phyloP scores from a whole-genome alignment of 1,284 basidiomycete genomes.

The Rugosomyces carneus region DNA sequence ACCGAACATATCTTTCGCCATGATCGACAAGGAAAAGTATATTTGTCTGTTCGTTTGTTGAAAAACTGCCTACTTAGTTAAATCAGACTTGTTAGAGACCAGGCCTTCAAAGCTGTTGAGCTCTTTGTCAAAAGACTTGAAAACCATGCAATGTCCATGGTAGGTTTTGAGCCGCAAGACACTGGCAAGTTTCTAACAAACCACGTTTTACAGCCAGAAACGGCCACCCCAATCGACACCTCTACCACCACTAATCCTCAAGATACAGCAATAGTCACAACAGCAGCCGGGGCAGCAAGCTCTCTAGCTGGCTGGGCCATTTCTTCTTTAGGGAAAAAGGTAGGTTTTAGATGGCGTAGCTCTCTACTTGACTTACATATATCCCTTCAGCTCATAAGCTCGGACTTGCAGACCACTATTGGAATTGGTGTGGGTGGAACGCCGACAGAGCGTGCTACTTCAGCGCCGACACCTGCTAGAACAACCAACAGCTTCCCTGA shows the following conservation, averaged over 20 bases:
- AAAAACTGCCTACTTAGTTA: neutral
- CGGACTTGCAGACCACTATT: constrained; percentile 70
- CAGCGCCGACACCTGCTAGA: constrained; percentile 27
- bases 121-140: constrained; percentile 85
- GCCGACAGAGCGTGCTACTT: constrained; percentile 31
- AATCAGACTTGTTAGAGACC: constrained; percentile 79
- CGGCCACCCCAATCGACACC: constrained; percentile 38
- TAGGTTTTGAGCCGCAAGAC: constrained; percentile 26
- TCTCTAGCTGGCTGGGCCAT: constrained; percentile 94
- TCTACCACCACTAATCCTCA: constrained; percentile 31
- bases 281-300: constrained; percentile 85
- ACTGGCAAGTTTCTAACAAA: neutral
- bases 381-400: constrained; percentile 51
- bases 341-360: constrained; percentile 20
- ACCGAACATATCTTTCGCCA: constrained; percentile 72
- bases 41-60: constrained; percentile 18
- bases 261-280: constrained; percentile 66
- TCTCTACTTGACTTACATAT: neutral
- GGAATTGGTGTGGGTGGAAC: constrained; percentile 27
- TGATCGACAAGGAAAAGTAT: constrained; percentile 82
- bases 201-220: constrained; percentile 56
- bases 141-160: constrained; percentile 73
- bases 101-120: constrained; percentile 88
- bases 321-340: constrained; percentile 77
- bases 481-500: constrained; percentile 13